These are phyloP conservation scores for Lachnellula suecica DNA, from an alignment of 2,329 filamentous ascomycete species.

Conservation along the genomic window DNA sequence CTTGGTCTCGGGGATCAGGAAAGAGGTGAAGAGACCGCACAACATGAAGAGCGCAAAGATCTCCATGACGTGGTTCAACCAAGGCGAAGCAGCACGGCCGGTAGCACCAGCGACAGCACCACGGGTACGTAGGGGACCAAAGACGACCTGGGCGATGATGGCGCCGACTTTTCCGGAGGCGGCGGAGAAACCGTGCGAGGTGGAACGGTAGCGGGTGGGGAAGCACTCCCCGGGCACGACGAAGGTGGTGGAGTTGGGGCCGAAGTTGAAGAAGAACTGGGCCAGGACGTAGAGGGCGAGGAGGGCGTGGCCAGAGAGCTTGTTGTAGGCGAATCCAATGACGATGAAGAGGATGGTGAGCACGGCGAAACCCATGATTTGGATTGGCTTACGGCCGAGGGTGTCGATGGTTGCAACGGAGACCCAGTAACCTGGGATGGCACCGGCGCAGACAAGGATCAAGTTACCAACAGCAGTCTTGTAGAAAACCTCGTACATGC, in stretches of 20 bases:
- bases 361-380: constrained; percentile 60
- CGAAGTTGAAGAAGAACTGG: constrained; percentile 68
- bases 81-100: constrained; percentile 39
- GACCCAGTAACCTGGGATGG: constrained; percentile 79
- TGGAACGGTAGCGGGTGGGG: constrained; percentile 36
- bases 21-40: constrained; percentile 62
- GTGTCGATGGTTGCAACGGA: constrained; percentile 74
- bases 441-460: constrained; percentile 74
- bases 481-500: constrained; percentile 67
- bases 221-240: constrained; percentile 38
- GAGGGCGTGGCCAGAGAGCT: constrained; percentile 48
- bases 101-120: constrained; percentile 30
- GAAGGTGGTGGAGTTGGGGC: constrained; percentile 37
- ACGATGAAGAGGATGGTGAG: constrained; percentile 62
- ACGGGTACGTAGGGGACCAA: constrained; percentile 49
- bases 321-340: constrained; percentile 60
- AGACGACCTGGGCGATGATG: constrained; percentile 46
- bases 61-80: constrained; percentile 73
- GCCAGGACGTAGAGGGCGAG: constrained; percentile 63
- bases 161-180: constrained; percentile 37
- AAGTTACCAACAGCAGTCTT: constrained; percentile 76
- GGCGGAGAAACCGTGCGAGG: constrained; percentile 37
- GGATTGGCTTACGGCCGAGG: constrained; percentile 77
- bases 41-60: constrained; percentile 84
- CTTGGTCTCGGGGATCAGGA: constrained; percentile 78